Evolutionary conservation across 2,329 filamentous ascomycete genomes (phyloP).

Genomic region (Ilyonectria sp.): DNA sequence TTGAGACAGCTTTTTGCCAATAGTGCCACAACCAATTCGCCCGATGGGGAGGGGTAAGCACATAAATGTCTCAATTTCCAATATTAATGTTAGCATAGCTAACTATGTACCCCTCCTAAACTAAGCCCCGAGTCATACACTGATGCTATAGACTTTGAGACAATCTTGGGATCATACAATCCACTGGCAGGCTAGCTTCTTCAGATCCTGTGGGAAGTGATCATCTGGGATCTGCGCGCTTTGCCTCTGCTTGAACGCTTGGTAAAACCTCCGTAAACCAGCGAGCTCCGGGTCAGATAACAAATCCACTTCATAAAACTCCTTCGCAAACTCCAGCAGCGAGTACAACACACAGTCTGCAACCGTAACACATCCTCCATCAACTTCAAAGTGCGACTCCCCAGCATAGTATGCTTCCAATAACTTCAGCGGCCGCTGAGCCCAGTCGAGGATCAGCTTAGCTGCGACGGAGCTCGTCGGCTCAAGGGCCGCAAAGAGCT

Average conservation of each 20-base stretch:
- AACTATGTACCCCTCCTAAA: too few relatives aligned
- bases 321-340: conserved; percentile 34
- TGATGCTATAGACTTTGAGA: not conserved
- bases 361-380: not conserved
- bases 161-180: not conserved
- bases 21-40: too few relatives aligned
- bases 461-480: conserved; percentile 6
- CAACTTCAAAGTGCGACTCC: not conserved
- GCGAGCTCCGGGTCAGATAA: conserved; percentile 15
- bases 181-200: conserved; percentile 35
- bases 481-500: conserved; percentile 18
- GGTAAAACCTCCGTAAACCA: conserved; percentile 26
- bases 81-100: too few relatives aligned
- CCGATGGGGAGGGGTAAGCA: too few relatives aligned
- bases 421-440: conserved; percentile 23
- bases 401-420: conserved; percentile 31
- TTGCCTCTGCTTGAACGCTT: conserved; percentile 27
- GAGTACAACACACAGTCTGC: conserved; percentile 41
- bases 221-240: conserved; percentile 24
- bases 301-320: conserved; percentile 28
- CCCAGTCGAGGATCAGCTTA: conserved; percentile 25
- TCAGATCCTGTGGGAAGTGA: conserved; percentile 28
- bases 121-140: not conserved
- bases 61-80: too few relatives aligned
- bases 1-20: too few relatives aligned